phyloP scores from a whole-genome alignment of 176 grass and related monocot genomes.

The Canna indica region DNA sequence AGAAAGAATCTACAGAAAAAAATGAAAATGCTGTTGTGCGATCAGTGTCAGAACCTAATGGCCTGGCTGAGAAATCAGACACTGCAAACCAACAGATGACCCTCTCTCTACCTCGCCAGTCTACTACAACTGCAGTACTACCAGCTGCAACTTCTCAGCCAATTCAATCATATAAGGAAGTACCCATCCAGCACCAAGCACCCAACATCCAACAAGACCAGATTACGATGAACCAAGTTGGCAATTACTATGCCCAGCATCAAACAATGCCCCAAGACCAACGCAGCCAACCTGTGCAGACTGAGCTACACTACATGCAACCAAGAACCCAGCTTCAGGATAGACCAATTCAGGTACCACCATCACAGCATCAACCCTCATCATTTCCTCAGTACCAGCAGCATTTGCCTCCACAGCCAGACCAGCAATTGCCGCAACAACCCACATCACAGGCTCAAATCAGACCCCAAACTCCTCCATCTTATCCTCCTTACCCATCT shows the following conservation, averaged over 20 bases:
- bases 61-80: conserved; percentile 36
- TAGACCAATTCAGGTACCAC: conserved; percentile 6
- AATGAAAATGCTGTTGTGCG: conserved; percentile 41
- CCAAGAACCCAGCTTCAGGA: conserved; percentile 26
- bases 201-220: conserved; percentile 33
- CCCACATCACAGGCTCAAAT: conserved; percentile 31
- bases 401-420: conserved; percentile 35
- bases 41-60: conserved; percentile 34
- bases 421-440: conserved; percentile 36
- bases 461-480: conserved; percentile 40
- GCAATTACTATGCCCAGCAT: conserved; percentile 32
- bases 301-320: conserved; percentile 38
- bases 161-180: conserved; percentile 43
- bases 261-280: conserved; percentile 27
- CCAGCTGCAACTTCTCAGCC: conserved; percentile 27
- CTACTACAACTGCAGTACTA: conserved; percentile 21
- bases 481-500: conserved; percentile 59
- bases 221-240: conserved; percentile 25
- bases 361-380: conserved; percentile 21
- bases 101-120: conserved; percentile 45
- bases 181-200: conserved; percentile 41
- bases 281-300: conserved; percentile 33
- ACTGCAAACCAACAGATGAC: conserved; percentile 45
- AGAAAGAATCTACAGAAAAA: conserved; percentile 50
- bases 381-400: conserved; percentile 43